phyloP scores from a whole-genome alignment of 1,284 basidiomycete genomes.

The Apiotrichum montevideense region DNA sequence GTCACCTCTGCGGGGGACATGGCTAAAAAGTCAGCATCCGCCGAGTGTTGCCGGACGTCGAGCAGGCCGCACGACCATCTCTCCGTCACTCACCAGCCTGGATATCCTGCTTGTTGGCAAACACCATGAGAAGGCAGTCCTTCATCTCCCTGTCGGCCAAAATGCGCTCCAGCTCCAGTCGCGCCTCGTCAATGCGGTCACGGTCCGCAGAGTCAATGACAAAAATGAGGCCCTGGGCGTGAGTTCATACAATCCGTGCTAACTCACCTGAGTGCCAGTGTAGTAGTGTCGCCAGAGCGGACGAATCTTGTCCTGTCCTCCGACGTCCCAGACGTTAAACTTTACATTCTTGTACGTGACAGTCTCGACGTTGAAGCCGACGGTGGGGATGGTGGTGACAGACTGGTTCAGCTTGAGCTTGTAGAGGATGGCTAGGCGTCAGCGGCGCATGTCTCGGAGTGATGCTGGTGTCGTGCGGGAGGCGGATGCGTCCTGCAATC shows the following conservation, averaged over 20 bases:
- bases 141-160: conserved; percentile 97
- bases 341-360: conserved; percentile 99
- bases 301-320: conserved; percentile 97
- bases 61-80: background rate
- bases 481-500: no score
- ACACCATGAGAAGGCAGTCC: conserved; percentile 91
- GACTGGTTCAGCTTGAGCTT: conserved; percentile 99
- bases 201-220: conserved; percentile 71
- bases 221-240: conserved; percentile 55
- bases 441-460: background rate
- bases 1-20: conserved; percentile 99
- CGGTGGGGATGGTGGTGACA: conserved; percentile 93
- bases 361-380: conserved; percentile 98
- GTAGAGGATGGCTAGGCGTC: conserved; percentile 75
- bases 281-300: conserved; percentile 99
- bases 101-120: conserved; percentile 99
- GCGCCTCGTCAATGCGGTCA: conserved; percentile 92
- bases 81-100: conserved; percentile 67
- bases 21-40: conserved; percentile 52
- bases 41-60: background rate
- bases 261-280: conserved; percentile 51
- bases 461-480: no score
- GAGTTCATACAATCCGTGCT: conserved; percentile 11
- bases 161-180: conserved; percentile 93
- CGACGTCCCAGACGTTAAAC: conserved; percentile 99